Percentiles rank a stretch among this genome's conserved stretches.
Conservation (phyloP, 441 rosid species). For the Omphalea diandra region DNA sequence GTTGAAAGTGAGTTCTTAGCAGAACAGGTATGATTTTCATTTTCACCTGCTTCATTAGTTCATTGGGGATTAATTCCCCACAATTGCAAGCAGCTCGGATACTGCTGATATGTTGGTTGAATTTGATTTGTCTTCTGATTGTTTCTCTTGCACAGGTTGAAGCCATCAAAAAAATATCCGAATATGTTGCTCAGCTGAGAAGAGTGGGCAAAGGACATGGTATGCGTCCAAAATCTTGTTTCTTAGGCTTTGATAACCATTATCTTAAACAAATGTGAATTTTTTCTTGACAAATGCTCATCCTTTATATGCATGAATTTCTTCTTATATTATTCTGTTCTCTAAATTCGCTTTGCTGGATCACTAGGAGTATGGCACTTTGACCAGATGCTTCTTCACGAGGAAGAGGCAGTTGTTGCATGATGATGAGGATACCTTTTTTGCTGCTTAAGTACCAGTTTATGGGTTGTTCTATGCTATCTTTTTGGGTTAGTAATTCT, state of each 20-base stretch:
- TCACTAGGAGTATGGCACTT: conserved; percentile 57
- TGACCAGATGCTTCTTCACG: conserved; percentile 42
- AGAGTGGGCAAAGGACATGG: conserved; percentile 72
- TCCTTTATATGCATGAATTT: background rate
- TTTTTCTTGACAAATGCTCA: background rate
- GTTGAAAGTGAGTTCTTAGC: conserved; percentile 60
- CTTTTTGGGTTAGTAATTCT: conserved; percentile 16
- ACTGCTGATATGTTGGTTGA: background rate
- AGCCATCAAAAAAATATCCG: conserved; percentile 58
- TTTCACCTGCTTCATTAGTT: background rate
- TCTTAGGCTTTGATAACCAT: background rate
- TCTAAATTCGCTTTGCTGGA: conserved; percentile 17
- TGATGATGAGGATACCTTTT: conserved; percentile 13
- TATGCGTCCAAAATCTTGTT: conserved; percentile 26
- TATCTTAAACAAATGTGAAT: background rate
- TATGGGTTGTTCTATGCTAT: conserved; percentile 11
- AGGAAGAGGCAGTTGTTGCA: conserved; percentile 29
- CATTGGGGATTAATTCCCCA: background rate
- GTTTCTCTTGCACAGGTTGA: conserved; percentile 43
- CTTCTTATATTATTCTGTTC: background rate
- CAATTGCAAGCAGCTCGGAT: background rate
- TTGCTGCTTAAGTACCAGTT: background rate
- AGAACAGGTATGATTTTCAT: conserved; percentile 60
- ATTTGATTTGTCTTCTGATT: background rate
- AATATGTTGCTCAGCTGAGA: conserved; percentile 63